phyloP scores from a whole-genome alignment of 2,329 filamentous ascomycete species.

The Cordyceps militaris region DNA sequence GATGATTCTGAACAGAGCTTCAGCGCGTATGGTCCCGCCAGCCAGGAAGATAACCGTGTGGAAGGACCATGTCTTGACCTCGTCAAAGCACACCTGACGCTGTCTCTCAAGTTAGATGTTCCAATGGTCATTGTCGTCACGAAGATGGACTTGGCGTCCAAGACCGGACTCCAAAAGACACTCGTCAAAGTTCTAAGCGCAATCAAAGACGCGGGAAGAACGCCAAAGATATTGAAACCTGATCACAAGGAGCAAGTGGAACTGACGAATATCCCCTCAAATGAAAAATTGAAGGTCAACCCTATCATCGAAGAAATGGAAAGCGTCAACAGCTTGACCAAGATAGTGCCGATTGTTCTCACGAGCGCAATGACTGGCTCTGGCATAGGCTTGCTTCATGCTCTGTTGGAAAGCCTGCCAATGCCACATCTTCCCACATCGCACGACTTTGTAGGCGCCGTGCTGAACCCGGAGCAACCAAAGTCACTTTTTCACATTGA shows the following conservation, averaged over 20 bases:
- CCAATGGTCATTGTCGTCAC: constrained; percentile 80
- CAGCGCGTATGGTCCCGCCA: constrained; percentile 10
- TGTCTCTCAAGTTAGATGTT: constrained; percentile 74
- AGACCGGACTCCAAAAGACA: constrained; percentile 59
- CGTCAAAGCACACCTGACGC: constrained; percentile 70
- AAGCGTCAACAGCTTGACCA: constrained; percentile 33
- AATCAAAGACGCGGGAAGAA: constrained; percentile 68
- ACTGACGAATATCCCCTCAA: constrained; percentile 47
- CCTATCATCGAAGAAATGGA: constrained; percentile 46
- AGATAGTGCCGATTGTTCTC: constrained; percentile 73
- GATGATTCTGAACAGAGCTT: constrained; percentile 53
- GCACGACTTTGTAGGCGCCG: constrained; percentile 47
- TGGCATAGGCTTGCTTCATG: constrained; percentile 76
- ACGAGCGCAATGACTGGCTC: constrained; percentile 81
- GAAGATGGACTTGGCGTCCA: constrained; percentile 82
- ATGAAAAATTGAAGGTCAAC: constrained; percentile 52
- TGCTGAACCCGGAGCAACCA: constrained; percentile 52
- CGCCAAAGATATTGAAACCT: constrained; percentile 64
- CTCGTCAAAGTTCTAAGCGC: constrained; percentile 67
- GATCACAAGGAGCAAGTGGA: constrained; percentile 43
- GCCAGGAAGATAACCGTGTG: background rate
- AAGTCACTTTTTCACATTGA: constrained; percentile 78
- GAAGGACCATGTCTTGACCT: constrained; percentile 48
- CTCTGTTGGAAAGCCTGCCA: constrained; percentile 69
- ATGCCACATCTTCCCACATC: constrained; percentile 51